Evolutionary conservation across 805 yeast genomes (phyloP), one percentile per base, ranked within the genome.

Genomic region (Metahyphopichia silvanorum): DNA sequence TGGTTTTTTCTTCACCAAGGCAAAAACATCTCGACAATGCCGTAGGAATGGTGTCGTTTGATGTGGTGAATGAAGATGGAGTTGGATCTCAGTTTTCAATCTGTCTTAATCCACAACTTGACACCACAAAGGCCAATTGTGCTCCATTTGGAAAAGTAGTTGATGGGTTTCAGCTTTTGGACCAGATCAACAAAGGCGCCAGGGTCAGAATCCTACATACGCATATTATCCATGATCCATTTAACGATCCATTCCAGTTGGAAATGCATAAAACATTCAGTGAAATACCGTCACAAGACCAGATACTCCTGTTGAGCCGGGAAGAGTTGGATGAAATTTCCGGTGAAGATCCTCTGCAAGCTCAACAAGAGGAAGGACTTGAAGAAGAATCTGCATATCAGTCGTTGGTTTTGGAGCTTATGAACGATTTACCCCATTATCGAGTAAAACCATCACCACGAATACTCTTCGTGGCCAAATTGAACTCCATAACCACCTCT

Each of bases 351-450:
- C 52, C 46, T 5, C n/a, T n/a, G n/a, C n/a, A n/a, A n/a, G n/a
- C n/a, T n/a, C n/a, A n/a, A n/a, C n/a, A n/a, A n/a, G n/a, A n/a
- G n/a, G n/a, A n/a, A n/a, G n/a, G n/a, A n/a, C n/a, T n/a, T n/a
- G n/a, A n/a, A n/a, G 53, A 42, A 16, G 49, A 48, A 11, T 67
- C 79, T 1, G 56, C 65, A 4, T 60, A 79, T 2, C 76, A 76
- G 35, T 83, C 85, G 2, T 49, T 81, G 21, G 71, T 86, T 1
- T 55, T 81, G 29, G 86, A 81, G 44, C 56, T 80, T 39, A 60
- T 81, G 27, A 85, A 85, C 0, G 86, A 81, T 43, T 41, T 81
- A 6, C 80, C 82, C 1, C 62, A 66, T 22, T 77, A 82, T 2
- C 71, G 70, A 14, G 71, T 69, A 16, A 68, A 69, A 40, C 87